Conservation (phyloP, 352 stramenopile genomes). For the Ophiocytium majus region DNA sequence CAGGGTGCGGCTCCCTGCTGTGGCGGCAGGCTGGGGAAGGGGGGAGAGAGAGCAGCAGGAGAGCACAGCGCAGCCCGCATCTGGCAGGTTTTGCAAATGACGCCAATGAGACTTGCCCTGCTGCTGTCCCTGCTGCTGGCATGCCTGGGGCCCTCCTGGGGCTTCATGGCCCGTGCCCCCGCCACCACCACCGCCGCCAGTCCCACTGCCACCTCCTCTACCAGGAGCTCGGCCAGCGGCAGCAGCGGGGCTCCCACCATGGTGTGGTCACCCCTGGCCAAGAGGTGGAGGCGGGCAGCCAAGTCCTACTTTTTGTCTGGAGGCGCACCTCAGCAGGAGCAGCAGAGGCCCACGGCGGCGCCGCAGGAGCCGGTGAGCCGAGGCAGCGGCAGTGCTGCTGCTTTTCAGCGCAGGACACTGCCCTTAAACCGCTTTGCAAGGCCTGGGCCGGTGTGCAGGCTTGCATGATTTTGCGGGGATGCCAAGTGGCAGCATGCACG, state of each 20-base stretch:
- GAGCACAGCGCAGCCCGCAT: too few relatives aligned
- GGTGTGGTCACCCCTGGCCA: constrained; percentile 20
- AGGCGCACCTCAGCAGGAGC: constrained; percentile 5
- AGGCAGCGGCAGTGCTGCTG: neutral
- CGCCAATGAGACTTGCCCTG: too few relatives aligned
- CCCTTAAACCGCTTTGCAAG: neutral
- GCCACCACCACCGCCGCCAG: too few relatives aligned
- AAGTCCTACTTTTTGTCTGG: constrained; percentile 19
- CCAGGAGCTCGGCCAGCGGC: too few relatives aligned
- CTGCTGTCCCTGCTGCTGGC: too few relatives aligned
- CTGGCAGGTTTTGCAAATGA: too few relatives aligned
- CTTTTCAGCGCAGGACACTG: neutral
- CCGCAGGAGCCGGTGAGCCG: neutral
- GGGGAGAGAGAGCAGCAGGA: too few relatives aligned
- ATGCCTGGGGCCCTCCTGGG: too few relatives aligned
- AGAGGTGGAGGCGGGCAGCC: neutral
- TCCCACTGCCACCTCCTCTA: too few relatives aligned
- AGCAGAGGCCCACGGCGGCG: neutral
- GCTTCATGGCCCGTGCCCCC: too few relatives aligned
- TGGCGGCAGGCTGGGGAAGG: too few relatives aligned
- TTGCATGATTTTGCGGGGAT: neutral
- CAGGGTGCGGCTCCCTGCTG: too few relatives aligned
- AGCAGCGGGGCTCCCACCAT: neutral
- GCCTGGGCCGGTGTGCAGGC: neutral
- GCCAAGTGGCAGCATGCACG: neutral